Base-by-base conservation (phyloP, 2,329 filamentous ascomycete species). In the Penicillium sp. region DNA sequence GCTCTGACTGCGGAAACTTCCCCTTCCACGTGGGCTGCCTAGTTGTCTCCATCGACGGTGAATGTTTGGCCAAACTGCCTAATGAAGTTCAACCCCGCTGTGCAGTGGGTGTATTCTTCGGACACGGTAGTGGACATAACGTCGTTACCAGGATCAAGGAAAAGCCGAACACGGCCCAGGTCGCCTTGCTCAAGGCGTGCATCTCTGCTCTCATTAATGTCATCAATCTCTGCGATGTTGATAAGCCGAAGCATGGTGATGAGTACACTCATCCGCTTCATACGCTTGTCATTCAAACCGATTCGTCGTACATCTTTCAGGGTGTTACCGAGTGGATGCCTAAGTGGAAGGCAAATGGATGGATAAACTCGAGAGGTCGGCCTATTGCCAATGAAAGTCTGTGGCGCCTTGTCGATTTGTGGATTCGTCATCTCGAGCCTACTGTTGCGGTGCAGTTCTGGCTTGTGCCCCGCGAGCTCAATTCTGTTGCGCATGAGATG, bases 281-380 rank as follows among this genome's bases (percentile, higher is more conserved):
- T 15, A 53, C 50, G 0, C 26, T 67, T 1, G 51, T 65, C 3
- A 66, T 74, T 52, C 68, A 70, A 41, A 63, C 71, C 0, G 71
- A 74, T 37, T 75, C 73, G 0, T 61, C 59, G n/a, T 74, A 70
- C 27, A 15, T 76, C 5, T 68, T 73, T 1, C 61, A 71, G 23
- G 64, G 68, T 4, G 60, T 73, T 54, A 67, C 69, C 1, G 57
- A 67, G 6, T 71, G 64, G 61, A 61, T 75, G 6, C 51, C 60
- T 2, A 62, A 65, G 22, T 75, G 72, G 71, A 67, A 69, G 31
- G 29, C 49, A 1, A 69, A 70, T 37, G 64, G 63, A 1, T 73
- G 64, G 51, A 62, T 60, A 15, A 67, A 65, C 9, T 55, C 62
- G 6, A 57, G 57, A 9, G 67, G 70, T 1, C 26, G 47, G 6